Evolutionary conservation across 805 yeast species (phyloP), one percentile per base, ranked within the genome.

Genomic region (Lipomyces kockii): DNA sequence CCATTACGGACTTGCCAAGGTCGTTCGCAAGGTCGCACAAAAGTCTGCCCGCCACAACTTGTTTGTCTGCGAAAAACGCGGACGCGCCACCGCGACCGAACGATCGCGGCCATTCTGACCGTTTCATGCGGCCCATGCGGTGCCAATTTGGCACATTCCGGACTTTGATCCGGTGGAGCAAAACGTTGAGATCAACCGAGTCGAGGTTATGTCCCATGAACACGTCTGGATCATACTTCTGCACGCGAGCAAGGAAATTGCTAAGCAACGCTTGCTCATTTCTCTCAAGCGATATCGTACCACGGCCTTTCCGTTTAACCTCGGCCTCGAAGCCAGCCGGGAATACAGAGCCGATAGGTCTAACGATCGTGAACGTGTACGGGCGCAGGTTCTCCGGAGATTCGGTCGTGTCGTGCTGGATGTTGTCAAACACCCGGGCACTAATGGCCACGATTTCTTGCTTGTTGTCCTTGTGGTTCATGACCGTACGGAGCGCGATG

Each of bases 1-100:
- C 82, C 3, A 97, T 92, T 70, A 94, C 81, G 0, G 98, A 93
- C 77, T 90, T 95, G 60, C 98, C 99, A 87, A 93, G 85, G 74
- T 92, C 97, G 78, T 95, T 95, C 61, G 94, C 92, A 75, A 95
- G 87, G 78, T 95, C 99, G 83, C 97, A 91, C 58, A 94, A 75
- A 64, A 95, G 83, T 73, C 99, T 84, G 49, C 99, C 99, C 51
- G 92, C 86, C 74, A 89, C 84, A 25, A 91, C 84, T 64, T 91
- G 92, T 61, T 89, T 82, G 20, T 91, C 82, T 53, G 84, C 83
- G 72, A 85, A 83, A n/a, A 65, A 52, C 76, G 86, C 83, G 7
- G 55, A 52, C 55, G 53, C 53, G 53, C 27, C 53, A 63, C 82
- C 83, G 65, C 83, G 83, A 37, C 88, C 90, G 76, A 89, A 87